Evolutionary conservation across 2,329 filamentous ascomycete species (phyloP), one percentile per base, ranked within the genome.

Genomic region (Colletotrichum karsti): DNA sequence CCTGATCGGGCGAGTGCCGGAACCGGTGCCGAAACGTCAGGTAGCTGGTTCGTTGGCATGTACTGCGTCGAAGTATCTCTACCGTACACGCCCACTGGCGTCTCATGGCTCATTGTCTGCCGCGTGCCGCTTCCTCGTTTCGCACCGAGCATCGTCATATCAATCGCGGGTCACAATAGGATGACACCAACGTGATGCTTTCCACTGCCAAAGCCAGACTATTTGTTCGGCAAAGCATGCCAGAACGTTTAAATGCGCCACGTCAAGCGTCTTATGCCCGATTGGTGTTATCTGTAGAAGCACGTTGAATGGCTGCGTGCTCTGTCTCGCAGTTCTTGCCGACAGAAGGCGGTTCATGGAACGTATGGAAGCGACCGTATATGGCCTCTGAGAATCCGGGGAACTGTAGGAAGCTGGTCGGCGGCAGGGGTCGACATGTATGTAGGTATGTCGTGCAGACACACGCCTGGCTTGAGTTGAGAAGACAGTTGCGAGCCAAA

Each of bases 1-100:
- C 55, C 60, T 57, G 55, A 69, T 69, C 69, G 56, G 64, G 65
- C 57, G 69, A 70, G 59, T 66, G 66, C 69, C 69, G 69, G 69
- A 70, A 70, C 48, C 18, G 60, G 61, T 70, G 66, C 69, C 69
- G 69, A 70, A 35, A 59, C 48, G 37, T 46, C 48, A 69, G 68
- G 68, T 70, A 64, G 44, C 39, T 24, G 50, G 65, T 70, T 69
- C 68, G 30, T 24, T 22, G 13, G 37, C n/a, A 33, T 15, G 41
- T 30, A n/a, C n/a, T 56, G 20, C n/a, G 54, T 39, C 39, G 37
- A 58, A 22, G 68, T 70, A 70, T 35, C 39, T 37, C 15, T n/a
- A 12, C 28, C 44, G 65, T 67, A 67, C 20, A 41, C 20, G 39
- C 10, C 24, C 35, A 15, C 7, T 3, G 22, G 6, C 6, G n/a